These are phyloP conservation scores for Ceratocystis variospora DNA, from an alignment of 2,329 filamentous ascomycete species.

Conservation along the genomic window DNA sequence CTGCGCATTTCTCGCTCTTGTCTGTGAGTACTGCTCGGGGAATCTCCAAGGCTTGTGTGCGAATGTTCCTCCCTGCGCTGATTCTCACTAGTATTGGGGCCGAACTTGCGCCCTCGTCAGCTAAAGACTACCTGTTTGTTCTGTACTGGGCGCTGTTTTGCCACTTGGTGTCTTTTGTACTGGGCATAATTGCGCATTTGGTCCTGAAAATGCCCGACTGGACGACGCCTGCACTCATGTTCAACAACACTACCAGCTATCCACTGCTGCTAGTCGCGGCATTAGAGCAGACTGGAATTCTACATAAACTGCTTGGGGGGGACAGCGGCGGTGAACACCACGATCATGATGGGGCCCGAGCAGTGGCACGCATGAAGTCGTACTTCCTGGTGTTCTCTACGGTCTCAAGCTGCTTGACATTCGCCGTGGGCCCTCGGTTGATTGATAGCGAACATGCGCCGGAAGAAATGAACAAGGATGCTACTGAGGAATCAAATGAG, in stretches of 20 bases:
- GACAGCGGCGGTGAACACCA: conserved; percentile 26
- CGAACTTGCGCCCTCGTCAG: conserved; percentile 25
- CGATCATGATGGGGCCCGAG: conserved; percentile 23
- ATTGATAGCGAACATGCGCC: conserved; percentile 34
- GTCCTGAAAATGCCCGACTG: conserved; percentile 33
- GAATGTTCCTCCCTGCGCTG: conserved; percentile 34
- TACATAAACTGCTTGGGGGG: conserved; percentile 33
- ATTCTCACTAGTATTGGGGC: conserved; percentile 34
- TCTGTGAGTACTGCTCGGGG: conserved; percentile 27
- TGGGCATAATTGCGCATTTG: conserved; percentile 29
- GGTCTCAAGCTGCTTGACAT: conserved; percentile 48
- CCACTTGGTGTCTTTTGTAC: conserved; percentile 29
- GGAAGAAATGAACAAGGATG: conserved; percentile 24
- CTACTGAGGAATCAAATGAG: conserved; percentile 19
- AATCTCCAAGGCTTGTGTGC: conserved; percentile 35
- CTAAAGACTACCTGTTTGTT: conserved; percentile 28
- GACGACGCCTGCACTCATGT: conserved; percentile 33
- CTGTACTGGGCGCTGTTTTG: conserved; percentile 21
- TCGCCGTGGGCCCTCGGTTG: conserved; percentile 44
- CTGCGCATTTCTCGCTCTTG: conserved; percentile 30
- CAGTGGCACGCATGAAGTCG: conserved; percentile 45
- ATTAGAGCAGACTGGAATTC: conserved; percentile 39
- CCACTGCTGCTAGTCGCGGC: conserved; percentile 33
- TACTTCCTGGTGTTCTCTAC: conserved; percentile 55
- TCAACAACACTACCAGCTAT: conserved; percentile 37